Conservation (phyloP, 2,329 filamentous ascomycete species). For the Pezicula rhizophila region DNA sequence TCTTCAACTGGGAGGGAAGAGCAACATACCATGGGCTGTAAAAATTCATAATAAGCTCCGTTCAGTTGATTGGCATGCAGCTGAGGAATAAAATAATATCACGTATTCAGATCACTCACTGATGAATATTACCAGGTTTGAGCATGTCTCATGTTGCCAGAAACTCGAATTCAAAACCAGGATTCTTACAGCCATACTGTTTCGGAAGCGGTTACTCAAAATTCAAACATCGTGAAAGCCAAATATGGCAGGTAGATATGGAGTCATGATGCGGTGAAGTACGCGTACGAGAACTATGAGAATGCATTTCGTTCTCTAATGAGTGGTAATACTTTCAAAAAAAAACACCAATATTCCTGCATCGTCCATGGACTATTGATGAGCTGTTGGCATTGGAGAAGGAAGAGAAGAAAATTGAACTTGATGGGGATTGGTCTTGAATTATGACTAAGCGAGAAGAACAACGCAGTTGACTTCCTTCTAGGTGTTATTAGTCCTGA, state of each 20-base stretch:
- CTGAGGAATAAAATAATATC: no score
- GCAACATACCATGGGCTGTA: not conserved
- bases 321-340: not conserved
- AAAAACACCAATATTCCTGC: slow-evolving; percentile 2
- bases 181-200: no score
- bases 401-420: not conserved
- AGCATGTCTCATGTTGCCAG: no score
- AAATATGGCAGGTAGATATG: slow-evolving; percentile 1
- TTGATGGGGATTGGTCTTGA: slow-evolving; percentile 7
- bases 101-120: no score
- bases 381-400: not conserved
- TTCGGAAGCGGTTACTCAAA: no score
- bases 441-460: no score
- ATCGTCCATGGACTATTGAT: slow-evolving; percentile 5
- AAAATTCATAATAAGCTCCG: slow-evolving; percentile 3
- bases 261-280: slow-evolving; percentile 1
- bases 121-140: no score
- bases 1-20: slow-evolving; percentile 11
- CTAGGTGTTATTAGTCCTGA: no score
- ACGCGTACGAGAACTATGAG: slow-evolving; percentile 5
- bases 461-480: no score
- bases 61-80: not conserved
- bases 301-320: not conserved
- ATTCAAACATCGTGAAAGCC: no score
- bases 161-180: no score